Evolutionary conservation across 2,329 filamentous ascomycete species (phyloP).

Genomic region (Purpureocillium lavendulum): DNA sequence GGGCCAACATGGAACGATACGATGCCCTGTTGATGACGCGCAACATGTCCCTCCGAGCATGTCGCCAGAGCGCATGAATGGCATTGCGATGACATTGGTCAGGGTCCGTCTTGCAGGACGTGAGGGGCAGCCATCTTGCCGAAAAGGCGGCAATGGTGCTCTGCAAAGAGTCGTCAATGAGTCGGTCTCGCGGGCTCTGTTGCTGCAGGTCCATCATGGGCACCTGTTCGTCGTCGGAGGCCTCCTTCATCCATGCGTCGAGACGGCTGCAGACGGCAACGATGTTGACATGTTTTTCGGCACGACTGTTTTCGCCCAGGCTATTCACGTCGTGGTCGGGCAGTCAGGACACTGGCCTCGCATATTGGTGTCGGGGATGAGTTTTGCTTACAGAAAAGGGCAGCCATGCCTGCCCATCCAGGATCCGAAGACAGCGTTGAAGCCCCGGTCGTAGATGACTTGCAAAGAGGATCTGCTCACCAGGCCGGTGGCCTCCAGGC

Average conservation of each 20-base stretch:
- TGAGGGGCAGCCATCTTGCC: conserved; percentile 19
- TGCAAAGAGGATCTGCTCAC: conserved; percentile 15
- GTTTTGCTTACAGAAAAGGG: conserved; percentile 26
- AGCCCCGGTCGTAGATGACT: conserved; percentile 23
- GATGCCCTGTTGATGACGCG: conserved; percentile 30
- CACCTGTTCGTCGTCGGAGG: conserved; percentile 3
- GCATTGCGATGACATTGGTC: conserved; percentile 8
- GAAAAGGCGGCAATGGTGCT: conserved; percentile 19
- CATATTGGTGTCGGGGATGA: too few species aligned
- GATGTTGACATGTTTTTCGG: conserved; percentile 21
- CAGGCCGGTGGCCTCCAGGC: neutral
- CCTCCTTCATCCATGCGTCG: conserved; percentile 25
- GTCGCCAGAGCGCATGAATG: conserved; percentile 22
- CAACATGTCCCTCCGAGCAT: conserved; percentile 27
- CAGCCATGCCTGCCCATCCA: conserved; percentile 33
- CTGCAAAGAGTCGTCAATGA: conserved; percentile 16
- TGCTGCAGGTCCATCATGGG: conserved; percentile 2
- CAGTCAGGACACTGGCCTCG: too few species aligned
- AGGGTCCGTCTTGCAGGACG: conserved; percentile 1
- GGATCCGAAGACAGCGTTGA: conserved; percentile 31
- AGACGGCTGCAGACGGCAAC: conserved; percentile 20
- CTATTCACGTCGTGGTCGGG: conserved; percentile 6
- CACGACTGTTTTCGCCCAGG: conserved; percentile 14
- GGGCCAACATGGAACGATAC: conserved; percentile 29
- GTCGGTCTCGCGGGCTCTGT: conserved; percentile 10